phyloP scores from a whole-genome alignment of 768 basidiomycete genomes.

The Collybiopsis luxurians region DNA sequence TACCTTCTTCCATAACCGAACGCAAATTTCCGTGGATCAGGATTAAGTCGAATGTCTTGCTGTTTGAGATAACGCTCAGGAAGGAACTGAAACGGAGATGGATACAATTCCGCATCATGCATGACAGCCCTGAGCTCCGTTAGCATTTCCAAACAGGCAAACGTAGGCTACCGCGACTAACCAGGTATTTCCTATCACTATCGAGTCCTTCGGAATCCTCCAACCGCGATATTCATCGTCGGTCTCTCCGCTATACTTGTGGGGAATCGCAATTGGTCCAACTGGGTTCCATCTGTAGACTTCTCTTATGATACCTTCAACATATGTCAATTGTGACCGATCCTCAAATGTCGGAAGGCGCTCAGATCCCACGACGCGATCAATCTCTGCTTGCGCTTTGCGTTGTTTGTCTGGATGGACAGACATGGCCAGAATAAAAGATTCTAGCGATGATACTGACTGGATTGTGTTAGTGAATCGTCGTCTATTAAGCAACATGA shows the following conservation, averaged over 20 bases:
- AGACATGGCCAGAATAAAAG: constrained; percentile 16
- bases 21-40: constrained; percentile 6
- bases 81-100: constrained; percentile 23
- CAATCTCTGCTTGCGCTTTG: constrained; percentile 9
- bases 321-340: constrained; percentile 17
- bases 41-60: constrained; percentile 7
- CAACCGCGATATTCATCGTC: constrained; percentile 33
- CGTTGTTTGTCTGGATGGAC: constrained; percentile 14
- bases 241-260: constrained; percentile 17
- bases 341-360: constrained; percentile 17
- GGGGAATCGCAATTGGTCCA: constrained; percentile 23
- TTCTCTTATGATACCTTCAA: constrained; percentile 19
- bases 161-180: constrained; percentile 13
- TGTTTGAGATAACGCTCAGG: constrained; percentile 23
- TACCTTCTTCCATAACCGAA: constrained; percentile 26
- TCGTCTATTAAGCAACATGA: too few species aligned
- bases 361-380: constrained; percentile 13
- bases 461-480: neutral
- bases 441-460: constrained; percentile 10
- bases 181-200: constrained; percentile 33
- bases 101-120: constrained; percentile 25
- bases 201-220: constrained; percentile 31
- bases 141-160: too few species aligned
- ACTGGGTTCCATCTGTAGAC: constrained; percentile 17
- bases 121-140: constrained; percentile 11